A percentile compares a stretch with the other conserved stretches of the same genome.
phyloP scores from a whole-genome alignment of 2,329 filamentous ascomycete species.

The Hymenoscyphus occultus region DNA sequence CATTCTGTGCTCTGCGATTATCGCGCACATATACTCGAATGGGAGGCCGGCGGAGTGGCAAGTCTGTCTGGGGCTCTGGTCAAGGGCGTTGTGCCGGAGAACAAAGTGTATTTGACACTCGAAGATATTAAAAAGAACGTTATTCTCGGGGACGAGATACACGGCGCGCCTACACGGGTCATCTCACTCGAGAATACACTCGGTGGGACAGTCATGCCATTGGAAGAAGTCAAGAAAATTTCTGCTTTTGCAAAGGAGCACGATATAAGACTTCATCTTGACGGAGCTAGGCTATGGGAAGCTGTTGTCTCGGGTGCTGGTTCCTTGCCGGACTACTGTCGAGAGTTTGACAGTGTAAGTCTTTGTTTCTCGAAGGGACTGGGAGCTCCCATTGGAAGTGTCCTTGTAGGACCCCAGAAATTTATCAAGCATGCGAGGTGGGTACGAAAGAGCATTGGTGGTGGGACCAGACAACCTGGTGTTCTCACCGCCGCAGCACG shows the following conservation, averaged over 20 bases:
- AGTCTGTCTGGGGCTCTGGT: slow-evolving; percentile 68
- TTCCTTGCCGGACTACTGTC: slow-evolving; percentile 63
- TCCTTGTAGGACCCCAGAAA: slow-evolving; percentile 61
- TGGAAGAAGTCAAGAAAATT: slow-evolving; percentile 68
- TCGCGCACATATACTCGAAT: slow-evolving; percentile 72
- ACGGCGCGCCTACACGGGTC: slow-evolving; percentile 75
- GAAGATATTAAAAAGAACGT: slow-evolving; percentile 66
- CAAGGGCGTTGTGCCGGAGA: slow-evolving; percentile 63
- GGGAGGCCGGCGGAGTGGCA: slow-evolving; percentile 65
- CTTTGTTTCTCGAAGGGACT: slow-evolving; percentile 82
- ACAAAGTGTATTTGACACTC: slow-evolving; percentile 59
- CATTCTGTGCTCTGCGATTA: slow-evolving; percentile 77
- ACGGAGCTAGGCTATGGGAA: slow-evolving; percentile 81
- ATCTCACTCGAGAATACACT: slow-evolving; percentile 87
- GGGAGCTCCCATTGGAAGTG: slow-evolving; percentile 75
- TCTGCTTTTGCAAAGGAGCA: slow-evolving; percentile 63
- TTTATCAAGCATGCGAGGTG: slow-evolving; percentile 64
- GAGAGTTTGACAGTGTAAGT: slow-evolving; percentile 69
- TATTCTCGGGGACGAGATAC: slow-evolving; percentile 65
- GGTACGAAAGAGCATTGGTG: slow-evolving; percentile 77
- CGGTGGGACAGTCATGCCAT: slow-evolving; percentile 73
- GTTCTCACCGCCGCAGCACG: slow-evolving; percentile 72
- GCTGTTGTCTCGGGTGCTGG: slow-evolving; percentile 70
- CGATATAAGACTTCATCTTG: slow-evolving; percentile 68
- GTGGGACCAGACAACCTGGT: slow-evolving; percentile 73